A percentile compares a stretch with the other conserved stretches of the same genome.
Evolutionary conservation across 306 rosid genomes (phyloP).

Genomic region (Prunus fruticosa): DNA sequence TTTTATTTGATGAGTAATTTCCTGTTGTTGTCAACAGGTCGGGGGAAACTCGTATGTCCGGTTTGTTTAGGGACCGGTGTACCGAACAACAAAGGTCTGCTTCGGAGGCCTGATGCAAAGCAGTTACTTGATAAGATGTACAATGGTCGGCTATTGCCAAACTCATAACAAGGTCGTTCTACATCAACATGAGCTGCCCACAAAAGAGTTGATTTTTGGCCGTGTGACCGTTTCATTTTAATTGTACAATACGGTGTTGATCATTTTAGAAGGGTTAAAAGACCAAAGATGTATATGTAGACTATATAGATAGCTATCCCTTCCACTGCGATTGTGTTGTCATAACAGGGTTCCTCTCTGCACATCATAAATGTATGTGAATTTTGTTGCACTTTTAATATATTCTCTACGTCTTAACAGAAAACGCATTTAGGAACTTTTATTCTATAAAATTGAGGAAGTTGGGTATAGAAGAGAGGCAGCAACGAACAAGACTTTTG

Average conservation of each 20-base stretch:
- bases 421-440: not conserved
- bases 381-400: not conserved
- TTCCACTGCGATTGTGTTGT: conserved; percentile 4
- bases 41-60: conserved; percentile 96
- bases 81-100: conserved; percentile 89
- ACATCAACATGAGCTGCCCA: not conserved
- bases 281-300: conserved; percentile 1
- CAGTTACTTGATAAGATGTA: conserved; percentile 89
- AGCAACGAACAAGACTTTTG: not conserved
- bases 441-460: not conserved
- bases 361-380: not conserved
- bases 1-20: conserved; percentile 11
- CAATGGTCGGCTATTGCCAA: conserved; percentile 77
- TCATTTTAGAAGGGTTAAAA: conserved; percentile 2
- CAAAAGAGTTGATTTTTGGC: not conserved
- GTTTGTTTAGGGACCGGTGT: conserved; percentile 94
- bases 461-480: not conserved
- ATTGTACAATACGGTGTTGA: not conserved
- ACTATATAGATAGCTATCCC: not conserved
- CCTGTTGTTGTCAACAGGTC: conserved; percentile 42
- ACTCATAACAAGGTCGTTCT: conserved; percentile 40
- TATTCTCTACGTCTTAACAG: not conserved
- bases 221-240: not conserved
- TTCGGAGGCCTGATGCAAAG: conserved; percentile 79
- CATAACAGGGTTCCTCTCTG: not conserved